Conservation (phyloP, 441 rosid species). For the Pelargonium myrrhifolium region DNA sequence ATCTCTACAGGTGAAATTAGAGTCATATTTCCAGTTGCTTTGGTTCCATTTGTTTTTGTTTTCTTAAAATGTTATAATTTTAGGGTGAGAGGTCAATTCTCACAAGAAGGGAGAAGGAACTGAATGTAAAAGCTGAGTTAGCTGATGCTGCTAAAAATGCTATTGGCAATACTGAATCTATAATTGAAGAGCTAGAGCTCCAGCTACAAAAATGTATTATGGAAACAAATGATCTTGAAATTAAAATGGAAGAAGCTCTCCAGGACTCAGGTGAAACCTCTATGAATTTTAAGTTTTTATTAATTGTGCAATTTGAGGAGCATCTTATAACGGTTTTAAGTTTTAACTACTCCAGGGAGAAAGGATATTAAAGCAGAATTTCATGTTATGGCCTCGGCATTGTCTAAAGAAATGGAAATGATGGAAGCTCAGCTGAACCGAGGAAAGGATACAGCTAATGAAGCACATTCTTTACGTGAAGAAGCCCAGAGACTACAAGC, state of each 20-base stretch:
- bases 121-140: slow-evolving; percentile 57
- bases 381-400: slow-evolving; percentile 78
- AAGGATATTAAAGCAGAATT: slow-evolving; percentile 81
- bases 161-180: slow-evolving; percentile 42
- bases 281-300: slow-evolving; percentile 16
- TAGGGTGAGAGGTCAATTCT: slow-evolving; percentile 77
- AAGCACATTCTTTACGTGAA: slow-evolving; percentile 62
- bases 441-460: slow-evolving; percentile 84
- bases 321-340: slow-evolving; percentile 21
- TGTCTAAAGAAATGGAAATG: slow-evolving; percentile 90
- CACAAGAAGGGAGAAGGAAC: slow-evolving; percentile 74
- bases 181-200: slow-evolving; percentile 65
- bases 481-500: slow-evolving; percentile 53
- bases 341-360: slow-evolving; percentile 51
- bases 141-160: slow-evolving; percentile 59
- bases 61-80: slow-evolving; percentile 30
- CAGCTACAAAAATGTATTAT: slow-evolving; percentile 62
- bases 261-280: slow-evolving; percentile 73
- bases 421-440: slow-evolving; percentile 88
- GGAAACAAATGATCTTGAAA: slow-evolving; percentile 85
- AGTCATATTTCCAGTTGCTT: slow-evolving; percentile 16
- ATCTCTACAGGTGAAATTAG: slow-evolving; percentile 59
- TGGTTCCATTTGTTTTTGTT: slow-evolving; percentile 18
- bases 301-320: slow-evolving; percentile 13
- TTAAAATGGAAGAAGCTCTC: slow-evolving; percentile 75